Conservation (phyloP, 129 eudicot genomes). For the Saussurea involucrata region DNA sequence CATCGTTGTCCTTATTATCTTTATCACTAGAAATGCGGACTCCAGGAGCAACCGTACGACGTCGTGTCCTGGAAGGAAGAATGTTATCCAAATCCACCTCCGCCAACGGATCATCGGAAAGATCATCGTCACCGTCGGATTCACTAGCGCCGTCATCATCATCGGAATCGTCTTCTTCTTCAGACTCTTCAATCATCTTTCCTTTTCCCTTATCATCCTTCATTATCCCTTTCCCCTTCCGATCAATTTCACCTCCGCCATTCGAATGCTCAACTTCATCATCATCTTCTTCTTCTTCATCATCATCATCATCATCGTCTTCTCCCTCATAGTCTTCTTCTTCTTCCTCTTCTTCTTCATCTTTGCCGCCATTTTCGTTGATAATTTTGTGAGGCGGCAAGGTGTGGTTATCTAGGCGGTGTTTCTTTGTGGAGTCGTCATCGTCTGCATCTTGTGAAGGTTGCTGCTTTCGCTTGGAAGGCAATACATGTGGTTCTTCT, state of each 20-base stretch:
- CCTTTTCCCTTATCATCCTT: constrained; percentile 77
- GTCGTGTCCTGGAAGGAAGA: constrained; percentile 91
- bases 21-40: constrained; percentile 34
- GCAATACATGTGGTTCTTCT: constrained; percentile 36
- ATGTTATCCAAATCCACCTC: constrained; percentile 96
- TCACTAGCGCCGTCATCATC: constrained; percentile 35
- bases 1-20: constrained; percentile 24
- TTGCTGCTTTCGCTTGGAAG: constrained; percentile 45
- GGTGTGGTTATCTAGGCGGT: constrained; percentile 18
- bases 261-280: constrained; percentile 31
- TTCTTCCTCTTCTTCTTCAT: constrained; percentile 24
- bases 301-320: constrained; percentile 30
- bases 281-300: constrained; percentile 22
- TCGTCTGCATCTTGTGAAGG: not conserved
- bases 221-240: constrained; percentile 66
- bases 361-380: constrained; percentile 8
- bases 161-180: constrained; percentile 47
- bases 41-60: constrained; percentile 44
- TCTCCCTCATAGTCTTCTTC: constrained; percentile 28
- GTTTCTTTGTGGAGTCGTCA: constrained; percentile 42
- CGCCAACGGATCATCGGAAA: constrained; percentile 86
- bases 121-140: constrained; percentile 52
- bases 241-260: constrained; percentile 39
- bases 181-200: constrained; percentile 70
- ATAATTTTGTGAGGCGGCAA: constrained; percentile 5